These are phyloP conservation scores for Colletotrichum sp. DNA, from an alignment of 2,329 filamentous ascomycete species.

Conservation along the genomic window DNA sequence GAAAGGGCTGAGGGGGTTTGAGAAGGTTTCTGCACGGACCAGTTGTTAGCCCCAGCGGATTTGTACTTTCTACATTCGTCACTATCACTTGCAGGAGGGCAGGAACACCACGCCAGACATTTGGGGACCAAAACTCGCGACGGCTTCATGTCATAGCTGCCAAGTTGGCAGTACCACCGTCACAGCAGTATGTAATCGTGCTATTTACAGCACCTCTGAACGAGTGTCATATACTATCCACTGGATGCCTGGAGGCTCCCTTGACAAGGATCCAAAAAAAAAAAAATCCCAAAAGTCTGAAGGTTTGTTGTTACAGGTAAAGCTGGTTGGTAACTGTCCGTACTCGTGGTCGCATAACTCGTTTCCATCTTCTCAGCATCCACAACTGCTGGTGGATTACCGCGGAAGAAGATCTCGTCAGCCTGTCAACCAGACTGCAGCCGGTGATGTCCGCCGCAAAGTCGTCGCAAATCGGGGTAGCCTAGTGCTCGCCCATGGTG, in stretches of 20 bases:
- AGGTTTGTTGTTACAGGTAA: background rate
- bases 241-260: background rate
- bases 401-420: background rate
- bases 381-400: background rate
- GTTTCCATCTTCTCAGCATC: background rate
- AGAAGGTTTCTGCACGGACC: conserved; percentile 50
- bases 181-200: background rate
- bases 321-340: background rate
- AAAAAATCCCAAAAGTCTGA: background rate
- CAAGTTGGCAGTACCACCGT: background rate
- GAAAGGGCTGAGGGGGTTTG: conserved; percentile 52
- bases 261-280: background rate
- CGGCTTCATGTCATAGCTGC: background rate
- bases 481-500: conserved; percentile 53
- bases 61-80: conserved; percentile 39
- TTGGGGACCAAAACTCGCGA: background rate
- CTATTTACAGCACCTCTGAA: background rate
- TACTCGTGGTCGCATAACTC: background rate
- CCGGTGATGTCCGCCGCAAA: background rate
- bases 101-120: background rate
- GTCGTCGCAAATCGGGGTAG: background rate
- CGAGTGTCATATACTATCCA: background rate
- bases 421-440: background rate
- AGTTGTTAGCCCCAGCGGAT: background rate
- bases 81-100: background rate